These are phyloP conservation scores for Lyophyllum semitale DNA, from an alignment of 768 basidiomycete genomes.

Conservation along the genomic window DNA sequence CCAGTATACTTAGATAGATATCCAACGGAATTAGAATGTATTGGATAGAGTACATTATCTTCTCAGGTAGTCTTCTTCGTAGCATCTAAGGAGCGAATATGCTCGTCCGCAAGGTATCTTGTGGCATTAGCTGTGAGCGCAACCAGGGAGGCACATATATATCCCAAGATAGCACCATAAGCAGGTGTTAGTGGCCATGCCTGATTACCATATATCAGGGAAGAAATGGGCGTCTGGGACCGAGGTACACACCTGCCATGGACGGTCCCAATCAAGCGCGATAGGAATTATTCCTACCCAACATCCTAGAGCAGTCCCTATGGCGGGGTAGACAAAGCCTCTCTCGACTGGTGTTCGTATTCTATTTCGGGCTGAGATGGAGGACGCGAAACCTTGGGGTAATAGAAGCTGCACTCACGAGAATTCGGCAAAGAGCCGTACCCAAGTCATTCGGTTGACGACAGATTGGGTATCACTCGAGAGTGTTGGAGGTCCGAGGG, in stretches of 20 bases:
- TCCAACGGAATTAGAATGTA: neutral
- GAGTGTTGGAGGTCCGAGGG: conserved; percentile 62
- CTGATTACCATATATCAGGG: conserved; percentile 37
- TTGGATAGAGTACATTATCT: neutral
- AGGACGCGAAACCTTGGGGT: neutral
- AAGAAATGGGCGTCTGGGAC: neutral
- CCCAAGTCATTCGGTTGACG: conserved; percentile 66
- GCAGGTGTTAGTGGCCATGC: conserved; percentile 84
- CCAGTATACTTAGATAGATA: conserved; percentile 4
- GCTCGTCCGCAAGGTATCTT: conserved; percentile 39
- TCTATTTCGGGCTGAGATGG: conserved; percentile 29
- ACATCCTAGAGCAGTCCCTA: conserved; percentile 71
- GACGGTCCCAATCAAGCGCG: conserved; percentile 94
- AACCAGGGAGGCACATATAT: conserved; percentile 57
- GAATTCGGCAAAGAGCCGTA: conserved; percentile 78
- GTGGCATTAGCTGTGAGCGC: conserved; percentile 50
- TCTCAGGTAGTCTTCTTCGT: conserved; percentile 18
- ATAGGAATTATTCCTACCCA: conserved; percentile 86
- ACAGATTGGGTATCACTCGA: conserved; percentile 43
- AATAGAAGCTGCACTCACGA: conserved; percentile 53
- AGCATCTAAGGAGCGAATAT: conserved; percentile 25
- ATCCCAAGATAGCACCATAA: conserved; percentile 70
- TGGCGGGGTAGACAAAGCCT: conserved; percentile 75
- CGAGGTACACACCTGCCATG: conserved; percentile 81
- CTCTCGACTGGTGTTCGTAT: conserved; percentile 71